These are phyloP conservation scores for Syzygium jambos DNA, from an alignment of 345 rosid species.

Conservation along the genomic window DNA sequence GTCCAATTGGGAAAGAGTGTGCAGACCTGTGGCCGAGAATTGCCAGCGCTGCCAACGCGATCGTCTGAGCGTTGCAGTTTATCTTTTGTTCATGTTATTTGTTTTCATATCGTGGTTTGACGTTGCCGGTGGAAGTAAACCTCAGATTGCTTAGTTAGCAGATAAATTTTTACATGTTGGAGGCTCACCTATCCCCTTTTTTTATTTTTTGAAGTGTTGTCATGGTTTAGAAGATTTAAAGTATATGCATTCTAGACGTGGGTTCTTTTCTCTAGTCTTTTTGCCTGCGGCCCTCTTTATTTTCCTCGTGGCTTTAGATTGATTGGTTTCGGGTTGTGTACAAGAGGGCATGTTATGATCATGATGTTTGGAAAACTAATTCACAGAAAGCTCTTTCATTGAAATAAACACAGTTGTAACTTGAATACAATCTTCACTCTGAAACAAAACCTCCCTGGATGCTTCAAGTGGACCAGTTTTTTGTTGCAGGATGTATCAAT, in stretches of 20 bases:
- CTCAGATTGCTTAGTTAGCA: not conserved
- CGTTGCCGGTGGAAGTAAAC: not conserved
- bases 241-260: not conserved
- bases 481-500: accelerated
- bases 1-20: constrained; percentile 92
- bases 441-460: not conserved
- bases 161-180: not conserved
- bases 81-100: not conserved
- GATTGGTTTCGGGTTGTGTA: not conserved
- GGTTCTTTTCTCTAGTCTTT: not conserved
- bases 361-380: not conserved
- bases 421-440: not conserved
- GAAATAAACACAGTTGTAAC: not conserved
- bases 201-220: not conserved
- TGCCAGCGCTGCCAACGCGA: constrained; percentile 86
- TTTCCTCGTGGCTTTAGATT: not conserved
- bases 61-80: constrained; percentile 18
- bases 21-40: constrained; percentile 96
- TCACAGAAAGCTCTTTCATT: not conserved
- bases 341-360: not conserved
- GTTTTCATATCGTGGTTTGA: not conserved
- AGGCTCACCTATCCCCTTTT: not conserved
- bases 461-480: not conserved
- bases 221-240: not conserved
- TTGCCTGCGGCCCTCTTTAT: not conserved